Evolutionary conservation across 192 early-diverging fungal species (phyloP), one percentile per base, ranked within the genome.

Genomic region (Entomortierella parvispora): DNA sequence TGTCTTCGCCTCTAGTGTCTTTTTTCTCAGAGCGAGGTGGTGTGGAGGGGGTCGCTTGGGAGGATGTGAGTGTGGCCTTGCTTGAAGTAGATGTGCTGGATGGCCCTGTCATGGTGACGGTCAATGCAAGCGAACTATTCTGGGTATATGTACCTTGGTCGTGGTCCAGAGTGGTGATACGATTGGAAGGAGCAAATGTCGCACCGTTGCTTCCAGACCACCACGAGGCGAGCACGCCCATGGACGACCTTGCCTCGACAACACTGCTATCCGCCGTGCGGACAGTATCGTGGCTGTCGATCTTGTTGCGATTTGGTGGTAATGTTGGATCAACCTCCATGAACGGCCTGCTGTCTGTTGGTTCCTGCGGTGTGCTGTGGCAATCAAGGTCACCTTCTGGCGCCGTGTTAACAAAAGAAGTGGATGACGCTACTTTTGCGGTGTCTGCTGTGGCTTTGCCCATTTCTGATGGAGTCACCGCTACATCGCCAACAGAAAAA

Each of bases 161-260:
- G 55, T 64, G 69, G 26, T 9, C 40, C 6, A 53, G 47, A 20
- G 46, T 32, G 17, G 22, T 17, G 20, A 11, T 51, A 14, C 26
- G 47, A 64, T 71, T 71, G 45, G 55, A 48, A 45, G 67, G 1
- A 23, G 23, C 60, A 42, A 31, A 25, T 8, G 34, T 37, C 11
- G 48, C 23, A 9, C 46, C 14, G 26, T 40, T 69, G 26, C 47
- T 26, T 14, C 71, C 50, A 55, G 71, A 65, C 71, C 71, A 74
- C 71, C 71, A 74, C 25, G 62, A 60, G 18, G 57, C 32, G 28
- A 74, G 34, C 1, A 20, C 37, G 32, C 58, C 34, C n/a, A 74
- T 17, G 10, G 71, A 65, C 22, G 50, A 74, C 2, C 55, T 34
- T n/a, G 23, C 34, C 14, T 29, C 2, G 28, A 31, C 26, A 14